Evolutionary conservation across 2,329 filamentous ascomycete genomes (phyloP), one percentile per base, ranked within the genome.

Genomic region (Claviceps maximensis): DNA sequence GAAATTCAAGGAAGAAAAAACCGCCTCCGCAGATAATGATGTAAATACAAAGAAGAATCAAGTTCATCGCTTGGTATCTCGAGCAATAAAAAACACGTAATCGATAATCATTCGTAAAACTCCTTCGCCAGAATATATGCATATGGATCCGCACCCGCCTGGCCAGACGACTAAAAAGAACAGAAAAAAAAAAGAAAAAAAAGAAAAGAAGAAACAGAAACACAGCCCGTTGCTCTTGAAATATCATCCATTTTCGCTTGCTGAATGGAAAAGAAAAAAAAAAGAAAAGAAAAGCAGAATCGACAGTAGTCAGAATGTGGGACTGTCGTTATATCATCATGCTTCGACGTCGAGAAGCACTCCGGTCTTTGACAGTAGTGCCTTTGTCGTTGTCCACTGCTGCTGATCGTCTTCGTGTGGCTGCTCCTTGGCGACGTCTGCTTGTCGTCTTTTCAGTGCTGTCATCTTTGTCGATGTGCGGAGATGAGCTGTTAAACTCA

Each of bases 311-410:
- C 58, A 59, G 76, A 69, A 79, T 51, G 31, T 45, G 21, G 21
- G 4, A 13, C n/a, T n/a, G 10, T 62, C 59, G 59, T 78, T 70
- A 80, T 65, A 80, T 63, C 77, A 82, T 79, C 75, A 80, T 81
- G 62, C 77, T 81, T 59, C 77, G 70, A 58, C 78, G 69, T 60
- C 78, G 69, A 54, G 71, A 70, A 36, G 61, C 69, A 53, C 61
- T 59, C 27, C 62, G 63, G 21, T 66, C 63, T 51, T 56, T 59
- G 31, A 58, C 54, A 51, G 64, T 58, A 19, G 59, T 54, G 29
- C 54, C 57, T 4, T 67, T 69, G 19, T 72, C 72, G 38, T 65
- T 64, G 7, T 66, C 65, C 3, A 66, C 57, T 12, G 68, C 65
- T 15, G 72, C 67, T 1, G 71, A 74, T 49, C 70, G 61, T 49